A percentile compares a stretch with the other conserved stretches of the same genome.
Conservation (phyloP, 1,139 yeast species). For the Saccharomyces hybrid region DNA sequence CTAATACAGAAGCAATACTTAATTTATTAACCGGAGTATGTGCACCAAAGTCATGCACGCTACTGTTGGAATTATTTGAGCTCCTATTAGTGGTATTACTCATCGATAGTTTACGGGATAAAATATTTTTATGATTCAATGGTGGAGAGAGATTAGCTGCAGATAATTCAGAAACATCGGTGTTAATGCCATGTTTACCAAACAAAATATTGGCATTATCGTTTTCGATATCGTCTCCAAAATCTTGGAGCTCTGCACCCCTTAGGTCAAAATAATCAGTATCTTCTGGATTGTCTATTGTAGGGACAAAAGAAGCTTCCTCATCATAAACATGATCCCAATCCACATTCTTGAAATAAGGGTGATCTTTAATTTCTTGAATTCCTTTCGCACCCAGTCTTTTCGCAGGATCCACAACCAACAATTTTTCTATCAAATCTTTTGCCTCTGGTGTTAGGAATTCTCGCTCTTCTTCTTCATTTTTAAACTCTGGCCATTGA, state of each 20-base stretch:
- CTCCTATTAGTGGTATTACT: not conserved
- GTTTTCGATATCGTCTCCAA: constrained; percentile 42
- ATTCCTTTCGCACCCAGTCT: constrained; percentile 76
- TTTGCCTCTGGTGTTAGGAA: constrained; percentile 61
- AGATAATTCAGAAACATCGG: not conserved
- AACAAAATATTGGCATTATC: constrained; percentile 3
- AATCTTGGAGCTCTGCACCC: constrained; percentile 68
- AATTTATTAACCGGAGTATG: constrained; percentile 21
- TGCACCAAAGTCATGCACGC: constrained; percentile 22
- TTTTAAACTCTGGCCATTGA: constrained; percentile 69
- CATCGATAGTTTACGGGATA: not conserved
- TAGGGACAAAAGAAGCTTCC: constrained; percentile 80
- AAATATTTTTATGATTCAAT: not conserved
- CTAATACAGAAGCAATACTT: constrained; percentile 28
- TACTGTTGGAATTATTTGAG: constrained; percentile 11
- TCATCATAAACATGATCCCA: constrained; percentile 73
- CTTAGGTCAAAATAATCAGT: constrained; percentile 89
- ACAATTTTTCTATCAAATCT: constrained; percentile 58
- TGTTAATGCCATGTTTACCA: not conserved
- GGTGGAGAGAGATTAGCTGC: not conserved
- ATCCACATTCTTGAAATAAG: constrained; percentile 60
- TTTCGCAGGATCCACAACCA: constrained; percentile 52
- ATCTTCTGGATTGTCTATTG: constrained; percentile 69
- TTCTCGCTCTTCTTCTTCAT: constrained; percentile 44
- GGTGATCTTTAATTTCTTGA: constrained; percentile 67